phyloP scores from a whole-genome alignment of 129 eudicot genomes.

The Smallanthus sonchifolius region DNA sequence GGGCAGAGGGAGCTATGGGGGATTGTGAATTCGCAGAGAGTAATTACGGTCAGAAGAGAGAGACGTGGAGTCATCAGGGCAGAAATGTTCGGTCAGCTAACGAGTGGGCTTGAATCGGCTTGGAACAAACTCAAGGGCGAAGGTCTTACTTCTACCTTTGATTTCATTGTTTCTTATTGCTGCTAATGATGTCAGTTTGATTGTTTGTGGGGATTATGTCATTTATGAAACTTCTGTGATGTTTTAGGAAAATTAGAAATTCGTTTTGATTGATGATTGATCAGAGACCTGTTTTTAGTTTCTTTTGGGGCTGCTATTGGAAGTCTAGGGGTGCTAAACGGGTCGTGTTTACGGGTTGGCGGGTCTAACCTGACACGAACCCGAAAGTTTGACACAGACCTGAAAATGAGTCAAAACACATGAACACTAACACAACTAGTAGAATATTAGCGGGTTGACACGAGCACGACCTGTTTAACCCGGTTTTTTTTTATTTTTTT shows the following conservation, averaged over 20 bases:
- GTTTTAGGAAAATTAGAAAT: background rate
- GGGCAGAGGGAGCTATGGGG: slow-evolving; percentile 66
- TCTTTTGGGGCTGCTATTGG: background rate
- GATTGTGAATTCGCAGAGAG: slow-evolving; percentile 39
- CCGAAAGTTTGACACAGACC: too few relatives aligned
- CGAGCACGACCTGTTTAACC: too few relatives aligned
- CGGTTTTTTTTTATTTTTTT: too few relatives aligned
- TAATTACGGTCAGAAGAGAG: slow-evolving; percentile 22
- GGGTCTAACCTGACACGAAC: too few relatives aligned
- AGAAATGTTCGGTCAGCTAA: slow-evolving; percentile 96
- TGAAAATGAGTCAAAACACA: too few relatives aligned
- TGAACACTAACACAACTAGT: too few relatives aligned
- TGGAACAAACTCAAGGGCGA: slow-evolving; percentile 93
- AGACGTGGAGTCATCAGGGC: slow-evolving; percentile 54
- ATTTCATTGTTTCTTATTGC: background rate
- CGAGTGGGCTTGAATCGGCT: slow-evolving; percentile 86
- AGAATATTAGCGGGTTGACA: too few relatives aligned
- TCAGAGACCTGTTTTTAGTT: background rate
- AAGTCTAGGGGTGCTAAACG: too few relatives aligned
- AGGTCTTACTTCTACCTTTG: slow-evolving; percentile 38
- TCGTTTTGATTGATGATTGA: background rate
- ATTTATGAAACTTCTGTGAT: background rate
- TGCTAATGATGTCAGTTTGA: background rate
- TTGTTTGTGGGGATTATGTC: background rate
- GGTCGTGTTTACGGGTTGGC: too few relatives aligned